Base-by-base conservation (phyloP, 1,284 basidiomycete species). In the Inonotus hispidus region DNA sequence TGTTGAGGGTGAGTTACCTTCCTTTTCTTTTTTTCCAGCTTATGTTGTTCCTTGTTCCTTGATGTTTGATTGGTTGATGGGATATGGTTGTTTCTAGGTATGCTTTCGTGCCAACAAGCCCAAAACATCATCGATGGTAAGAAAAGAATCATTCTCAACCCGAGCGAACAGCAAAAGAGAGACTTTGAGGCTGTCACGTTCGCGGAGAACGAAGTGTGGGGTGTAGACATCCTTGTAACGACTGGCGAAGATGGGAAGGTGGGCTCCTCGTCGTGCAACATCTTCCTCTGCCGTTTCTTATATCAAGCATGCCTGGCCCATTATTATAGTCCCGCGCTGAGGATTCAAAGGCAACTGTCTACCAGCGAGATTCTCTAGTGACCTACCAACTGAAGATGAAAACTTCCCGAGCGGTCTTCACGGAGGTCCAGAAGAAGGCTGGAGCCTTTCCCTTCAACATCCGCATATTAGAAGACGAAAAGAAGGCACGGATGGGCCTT, bases 351-450 rank as follows among this genome's bases (percentile, higher is more conserved):
- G 97, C 95, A 56, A 93, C 92, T 43, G 88, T 99, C 72, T 98
- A 92, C 82, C 94, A 97, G 75, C 87, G 93, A 67, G 92, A 93
- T 71, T 85, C 85, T 58, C 79, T 83, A 46, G 82, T 95, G 65
- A 96, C 92, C 56, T 99, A 98, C 79, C 92, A 95, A 73, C 83
- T 98, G 70, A 99, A 98, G 82, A 90, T 97, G 87, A 97, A 96
- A 80, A 96, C 92, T 59, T 95, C 95, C 57, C 89, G 96, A 68
- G 85, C 90, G 37, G 90, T 97, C 53, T 98, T 97, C 77, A 90
- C 90, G 56, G 96, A 98, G 77, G 92, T 98, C 70, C 92, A 96
- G 77, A 96, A 95, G 82, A 98, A 98, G 75, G 92, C 96, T 38
- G 96, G 95, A 29, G 83, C 93, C 6, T 99, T 99, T 87, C 96